A percentile compares a stretch with the other conserved stretches of the same genome.
Conservation (phyloP, 75 land plant genomes). For the Picea glauca region DNA sequence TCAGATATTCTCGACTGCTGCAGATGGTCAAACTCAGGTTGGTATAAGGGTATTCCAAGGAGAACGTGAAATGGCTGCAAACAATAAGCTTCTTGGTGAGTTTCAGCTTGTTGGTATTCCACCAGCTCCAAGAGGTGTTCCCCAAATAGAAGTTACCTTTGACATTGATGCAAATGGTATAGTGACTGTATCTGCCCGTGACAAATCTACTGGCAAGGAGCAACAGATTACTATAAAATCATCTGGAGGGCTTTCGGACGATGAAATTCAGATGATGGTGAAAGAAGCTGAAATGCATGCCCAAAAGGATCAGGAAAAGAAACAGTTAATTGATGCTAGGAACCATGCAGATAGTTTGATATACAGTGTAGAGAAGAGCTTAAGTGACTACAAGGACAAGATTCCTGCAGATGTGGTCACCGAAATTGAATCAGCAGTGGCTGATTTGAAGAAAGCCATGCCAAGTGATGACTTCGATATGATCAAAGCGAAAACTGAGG, state of each 20-base stretch:
- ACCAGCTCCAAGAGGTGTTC: conserved; percentile 61
- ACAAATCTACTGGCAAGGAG: conserved; percentile 65
- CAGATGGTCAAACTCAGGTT: conserved; percentile 68
- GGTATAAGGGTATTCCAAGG: conserved; percentile 63
- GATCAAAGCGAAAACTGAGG: conserved; percentile 44
- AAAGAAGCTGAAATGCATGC: conserved; percentile 61
- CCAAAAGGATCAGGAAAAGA: conserved; percentile 61
- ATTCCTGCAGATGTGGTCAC: conserved; percentile 36
- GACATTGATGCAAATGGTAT: conserved; percentile 77
- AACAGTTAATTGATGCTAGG: conserved; percentile 53
- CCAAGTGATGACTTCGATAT: conserved; percentile 36
- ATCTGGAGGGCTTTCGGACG: conserved; percentile 62
- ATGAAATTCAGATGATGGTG: conserved; percentile 64
- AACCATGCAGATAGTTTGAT: conserved; percentile 47
- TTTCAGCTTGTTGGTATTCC: conserved; percentile 66
- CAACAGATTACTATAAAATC: conserved; percentile 64
- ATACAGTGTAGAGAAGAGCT: conserved; percentile 58
- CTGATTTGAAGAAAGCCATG: conserved; percentile 37
- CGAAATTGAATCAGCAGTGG: conserved; percentile 32
- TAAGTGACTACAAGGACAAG: conserved; percentile 58
- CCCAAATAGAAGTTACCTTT: conserved; percentile 72
- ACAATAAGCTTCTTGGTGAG: conserved; percentile 64
- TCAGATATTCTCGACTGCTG: conserved; percentile 70
- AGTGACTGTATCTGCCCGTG: conserved; percentile 57
- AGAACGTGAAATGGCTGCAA: conserved; percentile 63